These are phyloP conservation scores for Penicillium palitans DNA, from an alignment of 2,329 filamentous ascomycete genomes.

Conservation along the genomic window DNA sequence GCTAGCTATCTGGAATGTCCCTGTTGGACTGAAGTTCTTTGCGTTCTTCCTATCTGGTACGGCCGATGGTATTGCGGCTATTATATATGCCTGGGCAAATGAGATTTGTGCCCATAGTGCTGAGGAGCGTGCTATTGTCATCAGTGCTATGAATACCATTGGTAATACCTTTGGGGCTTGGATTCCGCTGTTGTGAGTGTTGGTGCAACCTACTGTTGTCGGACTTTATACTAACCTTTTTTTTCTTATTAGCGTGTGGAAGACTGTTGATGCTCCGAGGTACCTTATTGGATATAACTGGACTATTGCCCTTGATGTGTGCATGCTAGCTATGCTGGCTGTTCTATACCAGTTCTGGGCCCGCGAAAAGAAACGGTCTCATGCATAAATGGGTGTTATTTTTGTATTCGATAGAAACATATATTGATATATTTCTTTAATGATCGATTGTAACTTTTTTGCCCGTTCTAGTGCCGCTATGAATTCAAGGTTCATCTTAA, in stretches of 20 bases:
- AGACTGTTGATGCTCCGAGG: constrained; percentile 31
- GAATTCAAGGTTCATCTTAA: neutral
- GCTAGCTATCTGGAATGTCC: constrained; percentile 22
- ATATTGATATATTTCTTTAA: no score
- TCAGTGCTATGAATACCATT: constrained; percentile 33
- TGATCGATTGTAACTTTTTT: no score
- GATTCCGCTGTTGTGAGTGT: constrained; percentile 28
- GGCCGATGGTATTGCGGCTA: constrained; percentile 24
- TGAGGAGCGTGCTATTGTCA: constrained; percentile 26
- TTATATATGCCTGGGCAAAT: constrained; percentile 28
- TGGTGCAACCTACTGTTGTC: neutral
- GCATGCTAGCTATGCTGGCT: constrained; percentile 27
- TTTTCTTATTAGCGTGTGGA: constrained; percentile 24
- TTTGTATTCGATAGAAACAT: no score
- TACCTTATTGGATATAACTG: constrained; percentile 33
- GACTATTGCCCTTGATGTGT: constrained; percentile 32
- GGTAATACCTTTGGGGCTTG: constrained; percentile 35
- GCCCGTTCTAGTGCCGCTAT: neutral
- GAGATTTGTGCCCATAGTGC: constrained; percentile 36
- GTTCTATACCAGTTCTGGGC: constrained; percentile 22
- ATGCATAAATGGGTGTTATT: neutral
- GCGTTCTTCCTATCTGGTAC: constrained; percentile 25
- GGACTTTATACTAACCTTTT: neutral
- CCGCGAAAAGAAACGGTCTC: constrained; percentile 14
- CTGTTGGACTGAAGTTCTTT: constrained; percentile 20